These are phyloP conservation scores for Xylaria digitata DNA, from an alignment of 2,329 filamentous ascomycete species.

Conservation along the genomic window DNA sequence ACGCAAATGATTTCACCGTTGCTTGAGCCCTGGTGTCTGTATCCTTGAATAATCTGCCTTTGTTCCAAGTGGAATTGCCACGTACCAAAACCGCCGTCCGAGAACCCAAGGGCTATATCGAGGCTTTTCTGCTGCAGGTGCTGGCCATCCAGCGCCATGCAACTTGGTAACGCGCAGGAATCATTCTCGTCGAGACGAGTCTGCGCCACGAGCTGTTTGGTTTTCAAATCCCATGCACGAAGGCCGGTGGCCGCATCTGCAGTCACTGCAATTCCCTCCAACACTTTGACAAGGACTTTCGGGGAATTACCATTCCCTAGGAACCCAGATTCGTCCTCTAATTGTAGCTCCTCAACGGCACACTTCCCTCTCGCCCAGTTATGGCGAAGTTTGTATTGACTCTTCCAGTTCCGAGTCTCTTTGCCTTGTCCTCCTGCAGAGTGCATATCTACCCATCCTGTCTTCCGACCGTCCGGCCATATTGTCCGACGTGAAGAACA, in stretches of 20 bases:
- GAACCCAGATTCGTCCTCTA: slow-evolving; percentile 43
- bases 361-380: slow-evolving; percentile 91
- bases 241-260: slow-evolving; percentile 77
- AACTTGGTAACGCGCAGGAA: slow-evolving; percentile 61
- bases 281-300: slow-evolving; percentile 80
- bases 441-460: slow-evolving; percentile 64
- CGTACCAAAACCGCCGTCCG: slow-evolving; percentile 76
- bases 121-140: slow-evolving; percentile 58
- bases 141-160: slow-evolving; percentile 72
- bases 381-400: slow-evolving; percentile 85
- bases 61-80: slow-evolving; percentile 68
- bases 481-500: slow-evolving; percentile 58
- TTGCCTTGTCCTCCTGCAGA: slow-evolving; percentile 56
- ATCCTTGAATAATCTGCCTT: slow-evolving; percentile 60
- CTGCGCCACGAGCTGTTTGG: slow-evolving; percentile 68
- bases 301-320: slow-evolving; percentile 52
- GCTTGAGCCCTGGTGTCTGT: slow-evolving; percentile 70
- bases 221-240: slow-evolving; percentile 80
- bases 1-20: slow-evolving; percentile 76
- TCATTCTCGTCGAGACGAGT: slow-evolving; percentile 49
- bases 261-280: slow-evolving; percentile 81
- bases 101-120: slow-evolving; percentile 75
- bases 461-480: slow-evolving; percentile 60
- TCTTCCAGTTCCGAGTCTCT: slow-evolving; percentile 57
- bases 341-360: slow-evolving; percentile 78